These are phyloP conservation scores for Hevea brasiliensis DNA, from an alignment of 345 rosid genomes.

Conservation along the genomic window DNA sequence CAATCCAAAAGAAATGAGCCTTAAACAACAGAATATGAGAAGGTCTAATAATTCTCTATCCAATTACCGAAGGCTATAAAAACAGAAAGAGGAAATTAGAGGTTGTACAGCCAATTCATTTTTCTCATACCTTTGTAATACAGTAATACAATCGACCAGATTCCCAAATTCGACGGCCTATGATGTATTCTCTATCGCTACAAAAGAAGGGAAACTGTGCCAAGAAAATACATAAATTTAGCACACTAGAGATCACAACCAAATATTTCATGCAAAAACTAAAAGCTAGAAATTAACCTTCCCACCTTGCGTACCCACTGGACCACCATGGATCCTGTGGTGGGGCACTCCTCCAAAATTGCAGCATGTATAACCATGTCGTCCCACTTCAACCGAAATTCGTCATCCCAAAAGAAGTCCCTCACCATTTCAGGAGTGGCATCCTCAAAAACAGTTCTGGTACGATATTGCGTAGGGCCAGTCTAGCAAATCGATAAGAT, in stretches of 20 bases:
- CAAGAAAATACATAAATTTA: background rate
- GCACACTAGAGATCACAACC: constrained; percentile 11
- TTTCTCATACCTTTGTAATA: constrained; percentile 70
- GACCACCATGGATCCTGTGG: constrained; percentile 76
- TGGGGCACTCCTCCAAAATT: constrained; percentile 65
- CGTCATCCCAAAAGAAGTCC: constrained; percentile 99
- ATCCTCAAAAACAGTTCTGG: constrained; percentile 82
- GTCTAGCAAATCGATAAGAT: constrained; percentile 37
- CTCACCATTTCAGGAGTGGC: constrained; percentile 84
- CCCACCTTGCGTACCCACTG: constrained; percentile 94
- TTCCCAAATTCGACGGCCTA: constrained; percentile 96
- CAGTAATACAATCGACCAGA: constrained; percentile 74
- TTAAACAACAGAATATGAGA: background rate
- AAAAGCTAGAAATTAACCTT: constrained; percentile 1
- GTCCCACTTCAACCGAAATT: constrained; percentile 79
- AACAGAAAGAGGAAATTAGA: background rate
- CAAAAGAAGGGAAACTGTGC: constrained; percentile 98
- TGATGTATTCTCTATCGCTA: constrained; percentile 89
- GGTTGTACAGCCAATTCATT: background rate
- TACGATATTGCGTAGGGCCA: constrained; percentile 92
- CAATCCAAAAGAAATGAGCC: background rate
- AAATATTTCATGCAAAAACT: constrained; percentile 10
- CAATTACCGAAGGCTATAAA: background rate
- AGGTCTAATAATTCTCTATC: background rate
- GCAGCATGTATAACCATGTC: constrained; percentile 69